Evolutionary conservation across 352 stramenopile species (phyloP), one percentile per base, ranked within the genome.

Genomic region (Plasmopara halstedii): DNA sequence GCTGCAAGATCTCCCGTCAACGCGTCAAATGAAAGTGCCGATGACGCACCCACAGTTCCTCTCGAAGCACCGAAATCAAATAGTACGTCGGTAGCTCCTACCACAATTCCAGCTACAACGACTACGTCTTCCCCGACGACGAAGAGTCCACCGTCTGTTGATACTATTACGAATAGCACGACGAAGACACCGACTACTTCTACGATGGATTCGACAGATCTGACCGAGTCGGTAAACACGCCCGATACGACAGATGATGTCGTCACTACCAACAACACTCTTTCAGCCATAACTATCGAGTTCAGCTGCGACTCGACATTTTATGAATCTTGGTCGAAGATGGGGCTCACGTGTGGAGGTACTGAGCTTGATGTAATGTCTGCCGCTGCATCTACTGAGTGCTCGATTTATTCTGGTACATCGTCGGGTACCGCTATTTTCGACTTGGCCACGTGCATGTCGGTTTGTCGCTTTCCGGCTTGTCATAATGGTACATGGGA

Each of bases 241-340:
- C 20, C 39, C 13, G 52, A 50, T 0, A 34, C 42, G 6, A 42
- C 27, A 0, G 6, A 6, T 11, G 45, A 50, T 17, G 46, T 50
- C 17, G 27, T 57, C 8, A 37, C 37, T 17, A 50, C 26, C 19
- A 45, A 27, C n/a, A 58, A 14, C 32, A 37, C 51, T 31, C 51
- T 21, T 4, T 5, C 11, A 1, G 22, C 56, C 0, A 61, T 53
- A 18, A 60, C 58, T 4, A 64, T 80, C 14, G 62, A 74, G 44
- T 93, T 92, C 50, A 68, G 47, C 6, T 92, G 80, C 45, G 78
- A 92, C 47, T 61, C 67, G 9, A 64, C 62, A 17, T 92, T 92
- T 52, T 92, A 92, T 58, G 56, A 72, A n/a, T 77, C 79, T 4
- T 92, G 80, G 80, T 35, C 46, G 17, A 62, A 65, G 35, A 80